Conservation (phyloP, 2,329 filamentous ascomycete species). For the Alternaria brassicicola region DNA sequence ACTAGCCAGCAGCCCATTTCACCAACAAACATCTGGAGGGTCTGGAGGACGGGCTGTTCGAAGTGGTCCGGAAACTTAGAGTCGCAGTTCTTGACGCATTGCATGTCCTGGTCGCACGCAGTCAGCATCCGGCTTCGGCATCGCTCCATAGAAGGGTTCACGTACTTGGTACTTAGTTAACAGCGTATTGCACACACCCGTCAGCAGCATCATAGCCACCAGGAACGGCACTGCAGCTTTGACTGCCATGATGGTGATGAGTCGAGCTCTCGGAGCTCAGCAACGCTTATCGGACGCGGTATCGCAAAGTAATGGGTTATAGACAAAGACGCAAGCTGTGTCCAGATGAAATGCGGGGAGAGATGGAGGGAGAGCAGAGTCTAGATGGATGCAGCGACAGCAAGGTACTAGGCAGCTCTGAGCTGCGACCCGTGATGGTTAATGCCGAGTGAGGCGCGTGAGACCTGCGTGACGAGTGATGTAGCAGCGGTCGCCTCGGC, state of each 20-base stretch:
- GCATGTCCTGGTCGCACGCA: conserved; percentile 72
- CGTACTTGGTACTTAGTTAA: conserved; percentile 93
- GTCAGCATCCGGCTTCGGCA: conserved; percentile 25
- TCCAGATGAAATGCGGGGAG: conserved; percentile 1
- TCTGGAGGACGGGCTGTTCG: conserved; percentile 95
- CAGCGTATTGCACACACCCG: conserved; percentile 94
- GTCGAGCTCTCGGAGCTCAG: conserved; percentile 21
- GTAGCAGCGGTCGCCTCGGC: conserved; percentile 22
- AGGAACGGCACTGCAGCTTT: conserved; percentile 79
- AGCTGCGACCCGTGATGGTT: conserved; percentile 35
- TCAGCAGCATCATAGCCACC: conserved; percentile 95
- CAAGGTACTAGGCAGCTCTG: conserved; percentile 29
- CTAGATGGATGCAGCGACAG: conserved; percentile 9
- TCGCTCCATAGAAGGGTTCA: not conserved
- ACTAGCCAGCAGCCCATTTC: conserved; percentile 97
- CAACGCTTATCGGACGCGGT: conserved; percentile 16
- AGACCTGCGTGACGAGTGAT: conserved; percentile 36
- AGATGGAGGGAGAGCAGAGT: conserved; percentile 2
- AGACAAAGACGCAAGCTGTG: conserved; percentile 18
- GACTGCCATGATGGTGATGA: conserved; percentile 65
- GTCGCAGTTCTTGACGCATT: conserved; percentile 92
- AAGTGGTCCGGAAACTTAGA: conserved; percentile 73
- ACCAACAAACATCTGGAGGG: conserved; percentile 95
- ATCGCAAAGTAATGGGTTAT: not conserved
- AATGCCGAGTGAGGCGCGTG: conserved; percentile 33